phyloP scores from a whole-genome alignment of 805 yeast genomes.

The Hanseniaspora opuntiae region DNA sequence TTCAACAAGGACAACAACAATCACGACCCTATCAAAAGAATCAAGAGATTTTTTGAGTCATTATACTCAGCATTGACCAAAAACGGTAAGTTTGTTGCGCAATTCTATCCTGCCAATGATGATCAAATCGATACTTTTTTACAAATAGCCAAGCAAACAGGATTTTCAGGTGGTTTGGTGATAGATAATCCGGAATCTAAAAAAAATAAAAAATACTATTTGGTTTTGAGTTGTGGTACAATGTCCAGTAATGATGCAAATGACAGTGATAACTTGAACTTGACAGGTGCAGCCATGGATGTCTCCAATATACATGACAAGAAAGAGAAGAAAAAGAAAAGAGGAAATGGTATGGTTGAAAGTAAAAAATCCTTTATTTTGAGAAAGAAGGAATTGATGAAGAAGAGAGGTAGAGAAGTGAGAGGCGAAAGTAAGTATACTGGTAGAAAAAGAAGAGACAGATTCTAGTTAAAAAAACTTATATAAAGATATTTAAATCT shows the following conservation, averaged over 20 bases:
- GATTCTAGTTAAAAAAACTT: slow-evolving; percentile 31
- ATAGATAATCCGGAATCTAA: slow-evolving; percentile 88
- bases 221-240: slow-evolving; percentile 51
- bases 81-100: slow-evolving; percentile 96
- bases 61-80: slow-evolving; percentile 72
- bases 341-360: slow-evolving; percentile 40
- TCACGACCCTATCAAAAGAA: slow-evolving; percentile 72
- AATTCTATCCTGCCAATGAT: slow-evolving; percentile 88
- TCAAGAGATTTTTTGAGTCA: slow-evolving; percentile 72
- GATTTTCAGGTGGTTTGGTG: slow-evolving; percentile 91
- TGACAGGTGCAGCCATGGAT: slow-evolving; percentile 35
- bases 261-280: slow-evolving; percentile 70
- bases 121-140: slow-evolving; percentile 65
- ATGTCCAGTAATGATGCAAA: slow-evolving; percentile 77
- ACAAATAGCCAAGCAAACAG: slow-evolving; percentile 79
- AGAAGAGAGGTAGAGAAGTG: slow-evolving; percentile 76
- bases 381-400: slow-evolving; percentile 88
- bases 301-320: slow-evolving; percentile 12
- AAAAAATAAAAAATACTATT: slow-evolving; percentile 77
- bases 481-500: too few species aligned
- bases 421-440: slow-evolving; percentile 86
- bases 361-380: slow-evolving; percentile 64
- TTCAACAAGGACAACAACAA: slow-evolving; percentile 83
- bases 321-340: slow-evolving; percentile 15
- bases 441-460: slow-evolving; percentile 64